These are phyloP conservation scores for Pichiaceae sp. DNA, from an alignment of 1,139 yeast genomes.

Conservation along the genomic window DNA sequence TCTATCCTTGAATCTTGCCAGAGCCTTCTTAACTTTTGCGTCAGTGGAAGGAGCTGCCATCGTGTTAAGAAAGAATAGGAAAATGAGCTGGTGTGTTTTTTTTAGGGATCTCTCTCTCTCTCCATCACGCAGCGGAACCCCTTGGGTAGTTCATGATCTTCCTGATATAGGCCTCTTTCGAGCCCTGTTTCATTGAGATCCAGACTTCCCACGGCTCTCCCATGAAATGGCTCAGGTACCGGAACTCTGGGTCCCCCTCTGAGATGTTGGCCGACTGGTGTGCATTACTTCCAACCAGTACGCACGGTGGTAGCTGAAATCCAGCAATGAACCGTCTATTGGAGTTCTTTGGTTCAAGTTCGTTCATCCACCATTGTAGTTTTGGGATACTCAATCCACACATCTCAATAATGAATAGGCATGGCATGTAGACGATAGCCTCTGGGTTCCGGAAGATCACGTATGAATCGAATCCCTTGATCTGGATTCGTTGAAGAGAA, in stretches of 20 bases:
- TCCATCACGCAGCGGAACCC: too few relatives aligned
- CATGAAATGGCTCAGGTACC: too few relatives aligned
- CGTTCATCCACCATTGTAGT: conserved; percentile 15
- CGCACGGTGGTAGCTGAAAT: background rate
- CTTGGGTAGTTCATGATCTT: too few relatives aligned
- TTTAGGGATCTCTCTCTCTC: background rate
- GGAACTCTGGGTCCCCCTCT: too few relatives aligned
- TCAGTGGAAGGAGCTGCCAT: conserved; percentile 10
- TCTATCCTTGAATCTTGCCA: conserved; percentile 55
- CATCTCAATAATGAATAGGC: conserved; percentile 7
- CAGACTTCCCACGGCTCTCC: too few relatives aligned
- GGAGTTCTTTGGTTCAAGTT: conserved; percentile 9
- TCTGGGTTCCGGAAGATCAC: conserved; percentile 10
- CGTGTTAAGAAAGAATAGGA: too few relatives aligned
- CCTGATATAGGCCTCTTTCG: too few relatives aligned
- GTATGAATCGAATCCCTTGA: conserved; percentile 14
- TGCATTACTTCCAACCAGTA: too few relatives aligned
- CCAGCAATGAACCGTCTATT: conserved; percentile 4
- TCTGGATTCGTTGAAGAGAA: conserved; percentile 10
- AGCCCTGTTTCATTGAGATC: too few relatives aligned
- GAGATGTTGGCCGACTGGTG: too few relatives aligned
- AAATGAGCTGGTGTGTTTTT: too few relatives aligned
- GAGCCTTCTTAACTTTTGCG: conserved; percentile 47
- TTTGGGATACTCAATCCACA: conserved; percentile 14
- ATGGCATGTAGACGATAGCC: conserved; percentile 5